Evolutionary conservation across 768 basidiomycete genomes (phyloP), one percentile per base, ranked within the genome.

Genomic region (Cystofilobasidium bisporidii): DNA sequence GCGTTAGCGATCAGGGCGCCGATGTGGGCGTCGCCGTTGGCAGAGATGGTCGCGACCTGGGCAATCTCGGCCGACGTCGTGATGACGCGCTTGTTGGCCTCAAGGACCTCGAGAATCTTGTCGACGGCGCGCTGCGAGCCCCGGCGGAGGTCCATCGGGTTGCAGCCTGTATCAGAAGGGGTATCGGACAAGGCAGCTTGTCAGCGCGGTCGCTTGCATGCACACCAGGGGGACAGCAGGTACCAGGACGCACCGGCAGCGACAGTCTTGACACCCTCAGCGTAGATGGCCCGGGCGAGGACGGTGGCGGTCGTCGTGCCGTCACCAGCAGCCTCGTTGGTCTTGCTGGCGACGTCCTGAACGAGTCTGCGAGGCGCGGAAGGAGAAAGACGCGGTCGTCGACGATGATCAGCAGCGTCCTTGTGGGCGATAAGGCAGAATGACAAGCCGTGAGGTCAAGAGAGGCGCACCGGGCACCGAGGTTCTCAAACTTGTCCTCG

Each of bases 101-200:
- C 82, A 71, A 99, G 84, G 81, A 87, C 92, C 73, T 88, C 84
- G 71, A 97, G 87, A 72, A 99, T 91, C 71, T 88, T 87, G 77
- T 94, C 89, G 56, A 99, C 94, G 58, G 94, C 94, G 14, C 91
- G 89, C 76, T 99, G 94, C 14, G 93, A 86, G 61, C 94, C 94
- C n/a, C 93, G 87, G 70, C 94, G 91, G 69, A 98, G 89, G 80
- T 99, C 94, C 93, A 97, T 99, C 17, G 94, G 94, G 81, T 94
- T 96, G 83, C 94, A 99, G 4, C 94, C 94, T 69, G 59, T n/a
- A n/a, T 2, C 26, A 43, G 38, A 48, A 50, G 48, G 61, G 8
- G n/a, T n/a, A 17, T 17, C 9, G 12, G 45, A 22, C 45, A 17
- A 24, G n/a, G 45, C 45, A n/a, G n/a, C n/a, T n/a, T n/a, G n/a